phyloP scores from a whole-genome alignment of 2,329 filamentous ascomycete species.

The Fusarium sp. region DNA sequence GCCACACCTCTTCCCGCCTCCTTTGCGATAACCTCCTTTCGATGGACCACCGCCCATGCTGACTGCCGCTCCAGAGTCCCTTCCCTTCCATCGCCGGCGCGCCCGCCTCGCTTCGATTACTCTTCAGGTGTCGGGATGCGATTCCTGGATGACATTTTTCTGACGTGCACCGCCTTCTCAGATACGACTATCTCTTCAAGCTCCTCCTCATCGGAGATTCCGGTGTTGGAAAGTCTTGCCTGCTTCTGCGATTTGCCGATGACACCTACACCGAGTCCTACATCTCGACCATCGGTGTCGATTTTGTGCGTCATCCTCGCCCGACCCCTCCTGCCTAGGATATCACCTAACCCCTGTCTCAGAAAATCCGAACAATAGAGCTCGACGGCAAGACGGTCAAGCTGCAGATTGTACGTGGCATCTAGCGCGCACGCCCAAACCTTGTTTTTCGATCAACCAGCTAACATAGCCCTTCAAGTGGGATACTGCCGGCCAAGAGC shows the following conservation, averaged over 20 bases:
- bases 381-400: constrained; percentile 99
- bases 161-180: constrained; percentile 55
- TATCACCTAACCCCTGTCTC: constrained; percentile 29
- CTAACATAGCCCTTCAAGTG: constrained; percentile 69
- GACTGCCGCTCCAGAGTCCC: constrained; percentile 45
- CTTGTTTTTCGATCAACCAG: not conserved
- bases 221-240: constrained; percentile 99
- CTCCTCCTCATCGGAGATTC: constrained; percentile 99
- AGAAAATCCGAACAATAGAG: constrained; percentile 99
- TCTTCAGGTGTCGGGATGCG: constrained; percentile 14
- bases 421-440: not conserved
- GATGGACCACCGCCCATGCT: constrained; percentile 35
- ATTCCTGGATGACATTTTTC: constrained; percentile 31
- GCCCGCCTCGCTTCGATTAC: constrained; percentile 1
- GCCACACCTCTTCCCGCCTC: constrained; percentile 55
- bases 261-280: constrained; percentile 99
- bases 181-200: constrained; percentile 99
- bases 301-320: constrained; percentile 79
- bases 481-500: constrained; percentile 99
- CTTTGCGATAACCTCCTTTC: constrained; percentile 49
- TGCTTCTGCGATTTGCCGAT: constrained; percentile 97
- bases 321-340: constrained; percentile 5
- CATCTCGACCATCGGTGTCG: constrained; percentile 99
- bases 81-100: constrained; percentile 13
- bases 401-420: constrained; percentile 88